Evolutionary conservation across 2,329 filamentous ascomycete species (phyloP).

Genomic region (Sclerotiophoma versabilis): DNA sequence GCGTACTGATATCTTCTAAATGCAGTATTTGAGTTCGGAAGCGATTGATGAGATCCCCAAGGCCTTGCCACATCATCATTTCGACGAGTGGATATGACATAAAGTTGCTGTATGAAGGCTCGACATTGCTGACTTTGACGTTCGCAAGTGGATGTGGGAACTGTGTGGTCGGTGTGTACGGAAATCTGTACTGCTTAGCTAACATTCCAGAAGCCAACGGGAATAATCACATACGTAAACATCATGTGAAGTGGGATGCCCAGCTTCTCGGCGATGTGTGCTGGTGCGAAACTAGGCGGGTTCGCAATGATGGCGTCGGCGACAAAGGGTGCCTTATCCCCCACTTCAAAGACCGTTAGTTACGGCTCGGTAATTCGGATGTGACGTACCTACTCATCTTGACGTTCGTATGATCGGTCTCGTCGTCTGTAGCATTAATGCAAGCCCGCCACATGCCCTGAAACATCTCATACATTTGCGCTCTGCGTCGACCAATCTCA

Average conservation of each 20-base stretch:
- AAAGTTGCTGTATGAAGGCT: conserved; percentile 77
- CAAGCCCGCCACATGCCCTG: conserved; percentile 83
- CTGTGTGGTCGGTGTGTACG: conserved; percentile 75
- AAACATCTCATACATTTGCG: conserved; percentile 82
- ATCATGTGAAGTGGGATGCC: conserved; percentile 81
- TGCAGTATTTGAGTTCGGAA: conserved; percentile 74
- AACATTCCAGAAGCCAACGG: conserved; percentile 11
- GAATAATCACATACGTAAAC: conserved; percentile 73
- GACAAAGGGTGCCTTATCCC: conserved; percentile 73
- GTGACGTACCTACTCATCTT: conserved; percentile 60
- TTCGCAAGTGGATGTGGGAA: conserved; percentile 82
- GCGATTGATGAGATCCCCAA: conserved; percentile 79
- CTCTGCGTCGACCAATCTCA: conserved; percentile 71
- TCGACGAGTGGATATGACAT: conserved; percentile 82
- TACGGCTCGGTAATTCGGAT: too few species aligned
- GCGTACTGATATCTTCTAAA: conserved; percentile 75
- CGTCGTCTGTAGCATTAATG: conserved; percentile 74
- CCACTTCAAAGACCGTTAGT: conserved; percentile 53
- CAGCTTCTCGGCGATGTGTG: conserved; percentile 77
- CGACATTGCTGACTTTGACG: conserved; percentile 75
- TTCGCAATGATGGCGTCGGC: conserved; percentile 85
- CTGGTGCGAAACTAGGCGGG: conserved; percentile 77
- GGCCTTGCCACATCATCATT: conserved; percentile 70
- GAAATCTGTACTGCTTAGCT: conserved; percentile 59
- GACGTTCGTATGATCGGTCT: conserved; percentile 63